A percentile compares a stretch with the other conserved stretches of the same genome.
These are phyloP conservation scores for Pestalotiopsis sp. DNA, from an alignment of 2,329 filamentous ascomycete species.

Conservation along the genomic window DNA sequence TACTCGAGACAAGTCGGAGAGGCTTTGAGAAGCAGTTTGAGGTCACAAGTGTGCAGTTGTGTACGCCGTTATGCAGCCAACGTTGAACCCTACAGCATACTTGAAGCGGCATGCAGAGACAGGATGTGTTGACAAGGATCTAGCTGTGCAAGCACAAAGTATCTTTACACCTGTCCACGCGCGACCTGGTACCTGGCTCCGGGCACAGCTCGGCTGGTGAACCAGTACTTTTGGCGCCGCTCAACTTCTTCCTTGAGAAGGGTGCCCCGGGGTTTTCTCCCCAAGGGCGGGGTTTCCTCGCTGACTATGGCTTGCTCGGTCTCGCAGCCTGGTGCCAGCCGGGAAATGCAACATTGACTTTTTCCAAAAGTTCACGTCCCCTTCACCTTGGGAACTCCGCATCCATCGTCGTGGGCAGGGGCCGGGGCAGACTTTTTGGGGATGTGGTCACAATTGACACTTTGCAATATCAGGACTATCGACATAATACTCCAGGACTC, in stretches of 20 bases:
- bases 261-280: not conserved
- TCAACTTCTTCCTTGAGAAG: conserved; percentile 5
- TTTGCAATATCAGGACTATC: not conserved
- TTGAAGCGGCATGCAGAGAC: conserved; percentile 4
- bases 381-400: not conserved
- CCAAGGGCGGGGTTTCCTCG: not conserved
- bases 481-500: not conserved
- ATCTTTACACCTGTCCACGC: not conserved
- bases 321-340: not conserved
- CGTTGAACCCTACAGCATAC: not conserved
- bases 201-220: not conserved
- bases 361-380: not conserved
- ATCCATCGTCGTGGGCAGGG: not conserved
- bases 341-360: conserved; percentile 5
- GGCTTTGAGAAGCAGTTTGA: not conserved
- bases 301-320: not conserved
- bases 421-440: not conserved
- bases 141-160: not conserved
- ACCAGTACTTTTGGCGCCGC: conserved; percentile 11
- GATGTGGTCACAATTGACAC: conserved; percentile 8
- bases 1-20: not conserved
- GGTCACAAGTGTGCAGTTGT: not conserved
- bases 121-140: not conserved
- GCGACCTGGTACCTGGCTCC: not conserved
- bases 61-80: conserved; percentile 3